These are phyloP conservation scores for Neurospora pannonica DNA, from an alignment of 495 filamentous ascomycete genomes.

Conservation along the genomic window DNA sequence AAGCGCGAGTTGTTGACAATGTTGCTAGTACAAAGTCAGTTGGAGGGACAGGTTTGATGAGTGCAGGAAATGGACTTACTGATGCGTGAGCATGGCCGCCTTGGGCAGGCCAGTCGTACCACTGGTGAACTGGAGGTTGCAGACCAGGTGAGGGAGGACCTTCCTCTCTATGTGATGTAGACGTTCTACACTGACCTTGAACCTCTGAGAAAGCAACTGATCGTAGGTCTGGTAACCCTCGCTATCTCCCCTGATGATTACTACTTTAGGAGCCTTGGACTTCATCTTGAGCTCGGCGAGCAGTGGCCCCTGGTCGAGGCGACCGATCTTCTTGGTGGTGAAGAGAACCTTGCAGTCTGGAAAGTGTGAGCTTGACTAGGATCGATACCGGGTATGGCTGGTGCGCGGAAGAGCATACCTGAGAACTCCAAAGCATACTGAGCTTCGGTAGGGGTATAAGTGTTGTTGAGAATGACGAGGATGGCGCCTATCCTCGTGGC, in stretches of 20 bases:
- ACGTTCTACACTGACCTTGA: constrained; percentile 25
- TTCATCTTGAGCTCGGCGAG: constrained; percentile 38
- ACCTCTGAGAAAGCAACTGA: constrained; percentile 37
- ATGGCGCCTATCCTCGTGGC: constrained; percentile 57
- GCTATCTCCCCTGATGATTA: constrained; percentile 46
- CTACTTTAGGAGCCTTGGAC: constrained; percentile 33
- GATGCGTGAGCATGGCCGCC: constrained; percentile 65
- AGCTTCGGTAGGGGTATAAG: constrained; percentile 56
- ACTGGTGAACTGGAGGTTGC: constrained; percentile 63
- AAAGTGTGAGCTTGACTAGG: background rate
- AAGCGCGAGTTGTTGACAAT: constrained; percentile 62
- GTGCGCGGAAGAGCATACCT: constrained; percentile 27
- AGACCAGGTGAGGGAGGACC: constrained; percentile 51
- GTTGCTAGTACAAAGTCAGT: constrained; percentile 37
- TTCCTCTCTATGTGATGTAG: constrained; percentile 29
- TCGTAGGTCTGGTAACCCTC: constrained; percentile 42
- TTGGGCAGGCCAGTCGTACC: constrained; percentile 64
- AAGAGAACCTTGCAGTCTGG: constrained; percentile 53
- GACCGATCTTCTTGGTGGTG: constrained; percentile 52
- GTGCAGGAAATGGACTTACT: constrained; percentile 31
- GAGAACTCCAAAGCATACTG: constrained; percentile 55
- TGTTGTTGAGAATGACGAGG: constrained; percentile 62
- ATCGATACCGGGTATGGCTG: background rate
- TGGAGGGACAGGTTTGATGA: background rate
- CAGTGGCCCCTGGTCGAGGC: constrained; percentile 43